A percentile compares a stretch with the other conserved stretches of the same genome.
These are phyloP conservation scores for Hepatocystis sp. DNA, from an alignment of 169 alveolate genomes.

Conservation along the genomic window DNA sequence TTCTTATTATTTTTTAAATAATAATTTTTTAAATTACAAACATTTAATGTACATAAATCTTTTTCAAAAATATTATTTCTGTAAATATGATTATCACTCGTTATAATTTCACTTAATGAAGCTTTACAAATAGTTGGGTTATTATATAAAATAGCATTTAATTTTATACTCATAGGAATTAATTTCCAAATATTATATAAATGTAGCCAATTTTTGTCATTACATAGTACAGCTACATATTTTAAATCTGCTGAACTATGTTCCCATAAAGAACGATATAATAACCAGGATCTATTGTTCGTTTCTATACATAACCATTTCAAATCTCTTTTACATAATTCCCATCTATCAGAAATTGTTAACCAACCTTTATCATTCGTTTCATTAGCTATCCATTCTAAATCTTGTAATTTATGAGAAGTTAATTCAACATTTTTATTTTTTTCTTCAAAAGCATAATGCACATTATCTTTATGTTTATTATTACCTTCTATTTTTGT, in stretches of 20 bases:
- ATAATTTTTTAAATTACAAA: slow-evolving; percentile 5
- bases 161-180: slow-evolving; percentile 58
- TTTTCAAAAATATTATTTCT: slow-evolving; percentile 4
- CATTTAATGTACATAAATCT: background rate
- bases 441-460: background rate
- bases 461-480: slow-evolving; percentile 7
- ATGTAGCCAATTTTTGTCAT: slow-evolving; percentile 68
- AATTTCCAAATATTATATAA: slow-evolving; percentile 44
- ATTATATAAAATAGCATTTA: slow-evolving; percentile 35
- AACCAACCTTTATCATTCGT: slow-evolving; percentile 74
- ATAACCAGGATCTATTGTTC: slow-evolving; percentile 66
- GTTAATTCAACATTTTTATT: background rate
- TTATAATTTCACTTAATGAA: slow-evolving; percentile 34
- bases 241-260: slow-evolving; percentile 64
- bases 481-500: slow-evolving; percentile 16
- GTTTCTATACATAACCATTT: slow-evolving; percentile 68
- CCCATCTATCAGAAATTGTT: slow-evolving; percentile 69
- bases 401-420: slow-evolving; percentile 63
- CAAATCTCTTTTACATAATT: slow-evolving; percentile 51
- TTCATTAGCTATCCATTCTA: slow-evolving; percentile 69
- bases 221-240: slow-evolving; percentile 49
- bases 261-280: slow-evolving; percentile 62
- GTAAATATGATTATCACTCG: slow-evolving; percentile 24
- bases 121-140: slow-evolving; percentile 58
- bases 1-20: too few relatives aligned